A percentile compares a stretch with the other conserved stretches of the same genome.
Evolutionary conservation across 169 alveolate genomes (phyloP).

Genomic region (Cryptosporidium parvum): DNA sequence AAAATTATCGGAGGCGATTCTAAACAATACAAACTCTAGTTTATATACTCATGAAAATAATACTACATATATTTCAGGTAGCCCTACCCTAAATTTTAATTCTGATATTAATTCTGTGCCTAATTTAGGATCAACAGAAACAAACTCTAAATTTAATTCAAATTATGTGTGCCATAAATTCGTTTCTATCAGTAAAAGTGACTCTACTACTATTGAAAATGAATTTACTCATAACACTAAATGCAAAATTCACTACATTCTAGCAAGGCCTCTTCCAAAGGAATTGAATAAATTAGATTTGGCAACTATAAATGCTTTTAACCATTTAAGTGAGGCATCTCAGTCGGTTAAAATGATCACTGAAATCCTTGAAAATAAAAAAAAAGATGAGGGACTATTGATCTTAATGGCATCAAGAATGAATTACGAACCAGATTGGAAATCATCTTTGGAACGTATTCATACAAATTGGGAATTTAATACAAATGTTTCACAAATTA

Average conservation of each 20-base stretch:
- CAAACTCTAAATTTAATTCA: neutral
- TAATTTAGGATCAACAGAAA: neutral
- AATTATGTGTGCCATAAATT: constrained; percentile 19
- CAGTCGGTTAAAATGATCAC: constrained; percentile 22
- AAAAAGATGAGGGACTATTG: constrained; percentile 15
- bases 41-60: neutral
- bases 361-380: constrained; percentile 16
- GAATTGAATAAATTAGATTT: neutral
- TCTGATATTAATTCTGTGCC: neutral
- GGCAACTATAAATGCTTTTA: constrained; percentile 32
- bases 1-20: neutral
- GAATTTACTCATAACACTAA: neutral
- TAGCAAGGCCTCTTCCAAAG: neutral
- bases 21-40: neutral
- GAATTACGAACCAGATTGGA: constrained; percentile 32
- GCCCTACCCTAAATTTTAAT: neutral
- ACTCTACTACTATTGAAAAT: neutral
- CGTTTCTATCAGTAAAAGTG: neutral
- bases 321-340: constrained; percentile 20
- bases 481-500: constrained; percentile 42
- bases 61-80: neutral
- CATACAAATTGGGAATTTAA: constrained; percentile 31
- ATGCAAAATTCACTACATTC: constrained; percentile 15
- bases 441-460: neutral
- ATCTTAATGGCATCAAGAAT: constrained; percentile 24